Conservation (phyloP, 2,329 filamentous ascomycete genomes). For the Pseudogymnoascus sp. region DNA sequence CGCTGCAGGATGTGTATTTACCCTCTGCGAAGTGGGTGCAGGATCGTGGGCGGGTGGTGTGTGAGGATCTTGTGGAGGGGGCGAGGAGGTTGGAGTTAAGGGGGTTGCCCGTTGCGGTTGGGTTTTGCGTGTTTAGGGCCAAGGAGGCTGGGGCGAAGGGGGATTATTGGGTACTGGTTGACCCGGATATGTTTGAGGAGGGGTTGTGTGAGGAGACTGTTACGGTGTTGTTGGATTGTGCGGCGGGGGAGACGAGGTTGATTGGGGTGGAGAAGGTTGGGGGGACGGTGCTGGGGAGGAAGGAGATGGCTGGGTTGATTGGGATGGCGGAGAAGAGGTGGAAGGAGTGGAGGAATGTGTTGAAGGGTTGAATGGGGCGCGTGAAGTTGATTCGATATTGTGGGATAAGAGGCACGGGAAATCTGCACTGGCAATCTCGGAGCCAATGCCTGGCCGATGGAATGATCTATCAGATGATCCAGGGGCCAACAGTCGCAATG, state of each 20-base stretch:
- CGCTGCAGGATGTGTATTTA: slow-evolving; percentile 66
- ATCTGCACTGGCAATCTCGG: neutral
- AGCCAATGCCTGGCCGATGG: neutral
- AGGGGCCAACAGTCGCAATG: neutral
- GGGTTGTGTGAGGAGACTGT: slow-evolving; percentile 71
- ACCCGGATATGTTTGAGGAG: slow-evolving; percentile 88
- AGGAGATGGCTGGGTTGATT: slow-evolving; percentile 52
- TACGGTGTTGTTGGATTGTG: slow-evolving; percentile 68
- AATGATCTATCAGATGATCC: neutral
- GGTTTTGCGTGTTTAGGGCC: slow-evolving; percentile 68
- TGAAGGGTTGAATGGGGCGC: neutral
- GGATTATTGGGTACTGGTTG: slow-evolving; percentile 67
- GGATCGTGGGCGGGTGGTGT: slow-evolving; percentile 71
- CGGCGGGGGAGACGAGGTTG: slow-evolving; percentile 42
- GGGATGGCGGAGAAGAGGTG: slow-evolving; percentile 55
- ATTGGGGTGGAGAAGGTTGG: slow-evolving; percentile 75
- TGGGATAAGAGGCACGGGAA: neutral
- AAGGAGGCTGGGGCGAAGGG: slow-evolving; percentile 38
- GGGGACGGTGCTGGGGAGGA: slow-evolving; percentile 58
- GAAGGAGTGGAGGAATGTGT: slow-evolving; percentile 37
- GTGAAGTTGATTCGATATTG: neutral
- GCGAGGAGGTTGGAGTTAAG: slow-evolving; percentile 49
- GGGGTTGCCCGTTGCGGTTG: slow-evolving; percentile 65
- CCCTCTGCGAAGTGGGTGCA: slow-evolving; percentile 76
- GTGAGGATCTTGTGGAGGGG: slow-evolving; percentile 51